phyloP scores from a whole-genome alignment of 169 alveolate genomes.

The Plasmodium malariae region DNA sequence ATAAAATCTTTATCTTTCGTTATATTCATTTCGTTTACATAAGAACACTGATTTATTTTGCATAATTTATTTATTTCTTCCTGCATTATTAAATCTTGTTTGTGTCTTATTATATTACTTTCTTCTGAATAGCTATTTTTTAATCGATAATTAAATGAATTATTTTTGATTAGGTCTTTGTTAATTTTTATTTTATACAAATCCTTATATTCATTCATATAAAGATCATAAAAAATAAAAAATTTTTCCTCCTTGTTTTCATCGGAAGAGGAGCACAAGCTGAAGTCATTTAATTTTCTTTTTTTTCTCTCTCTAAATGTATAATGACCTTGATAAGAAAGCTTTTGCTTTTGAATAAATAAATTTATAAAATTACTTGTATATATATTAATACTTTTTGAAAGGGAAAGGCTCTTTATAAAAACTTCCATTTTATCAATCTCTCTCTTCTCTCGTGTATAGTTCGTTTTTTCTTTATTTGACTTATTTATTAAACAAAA shows the following conservation, averaged over 20 bases:
- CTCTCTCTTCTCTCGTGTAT: background rate
- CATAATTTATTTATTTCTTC: background rate
- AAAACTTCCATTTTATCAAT: constrained; percentile 32
- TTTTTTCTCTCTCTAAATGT: constrained; percentile 70
- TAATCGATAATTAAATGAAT: background rate
- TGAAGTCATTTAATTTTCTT: constrained; percentile 37
- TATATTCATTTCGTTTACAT: background rate
- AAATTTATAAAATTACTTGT: constrained; percentile 45
- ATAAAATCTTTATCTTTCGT: background rate
- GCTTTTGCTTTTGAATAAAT: constrained; percentile 21
- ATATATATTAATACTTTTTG: constrained; percentile 43
- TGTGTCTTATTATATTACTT: background rate
- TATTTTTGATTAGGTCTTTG: constrained; percentile 8
- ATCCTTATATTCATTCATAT: constrained; percentile 47
- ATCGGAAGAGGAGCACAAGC: constrained; percentile 49
- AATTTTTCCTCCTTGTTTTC: constrained; percentile 18
- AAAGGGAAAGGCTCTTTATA: constrained; percentile 27
- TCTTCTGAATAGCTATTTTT: background rate
- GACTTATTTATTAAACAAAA: constrained; percentile 45
- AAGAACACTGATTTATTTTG: background rate
- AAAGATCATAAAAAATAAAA: constrained; percentile 63
- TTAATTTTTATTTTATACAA: constrained; percentile 12
- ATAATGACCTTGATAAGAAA: constrained; percentile 4
- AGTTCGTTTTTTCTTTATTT: background rate
- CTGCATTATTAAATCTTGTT: background rate